Percentiles rank a stretch among this genome's conserved stretches.
Evolutionary conservation across 331 rosid genomes (phyloP).

Genomic region (Prunus yedoensis): DNA sequence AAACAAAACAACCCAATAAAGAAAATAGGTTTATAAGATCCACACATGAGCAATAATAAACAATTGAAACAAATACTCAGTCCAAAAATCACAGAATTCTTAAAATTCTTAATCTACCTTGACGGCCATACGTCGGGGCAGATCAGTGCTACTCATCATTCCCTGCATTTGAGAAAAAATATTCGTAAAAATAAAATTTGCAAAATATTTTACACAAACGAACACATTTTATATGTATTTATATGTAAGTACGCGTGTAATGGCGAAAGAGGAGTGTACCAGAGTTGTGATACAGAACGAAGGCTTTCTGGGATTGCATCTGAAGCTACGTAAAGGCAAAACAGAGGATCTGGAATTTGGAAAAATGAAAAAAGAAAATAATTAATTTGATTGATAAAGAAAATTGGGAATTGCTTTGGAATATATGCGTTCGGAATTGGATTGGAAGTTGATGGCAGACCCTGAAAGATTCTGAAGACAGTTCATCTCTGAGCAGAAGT

Average conservation of each 20-base stretch:
- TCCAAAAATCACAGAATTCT: neutral
- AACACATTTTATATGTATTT: neutral
- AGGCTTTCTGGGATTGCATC: slow-evolving; percentile 36
- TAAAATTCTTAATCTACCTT: slow-evolving; percentile 49
- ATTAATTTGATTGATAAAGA: neutral
- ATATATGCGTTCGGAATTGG: neutral
- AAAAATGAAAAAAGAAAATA: neutral
- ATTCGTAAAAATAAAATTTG: slow-evolving; percentile 16
- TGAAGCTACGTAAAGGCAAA: slow-evolving; percentile 41
- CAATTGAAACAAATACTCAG: neutral
- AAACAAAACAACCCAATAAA: neutral
- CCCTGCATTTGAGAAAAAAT: slow-evolving; percentile 33
- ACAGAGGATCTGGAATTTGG: slow-evolving; percentile 53
- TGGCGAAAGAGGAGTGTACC: slow-evolving; percentile 32
- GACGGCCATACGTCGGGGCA: slow-evolving; percentile 44
- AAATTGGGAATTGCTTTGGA: neutral
- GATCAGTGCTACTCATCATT: slow-evolving; percentile 34
- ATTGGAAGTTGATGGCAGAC: slow-evolving; percentile 17
- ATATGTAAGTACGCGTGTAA: neutral
- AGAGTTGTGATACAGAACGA: slow-evolving; percentile 28
- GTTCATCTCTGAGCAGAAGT: slow-evolving; percentile 43
- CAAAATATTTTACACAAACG: neutral
- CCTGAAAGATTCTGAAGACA: slow-evolving; percentile 64
- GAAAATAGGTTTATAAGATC: neutral
- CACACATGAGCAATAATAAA: neutral